Base-by-base conservation (phyloP, 2,329 filamentous ascomycete species). In the Elsinoe fawcettii region DNA sequence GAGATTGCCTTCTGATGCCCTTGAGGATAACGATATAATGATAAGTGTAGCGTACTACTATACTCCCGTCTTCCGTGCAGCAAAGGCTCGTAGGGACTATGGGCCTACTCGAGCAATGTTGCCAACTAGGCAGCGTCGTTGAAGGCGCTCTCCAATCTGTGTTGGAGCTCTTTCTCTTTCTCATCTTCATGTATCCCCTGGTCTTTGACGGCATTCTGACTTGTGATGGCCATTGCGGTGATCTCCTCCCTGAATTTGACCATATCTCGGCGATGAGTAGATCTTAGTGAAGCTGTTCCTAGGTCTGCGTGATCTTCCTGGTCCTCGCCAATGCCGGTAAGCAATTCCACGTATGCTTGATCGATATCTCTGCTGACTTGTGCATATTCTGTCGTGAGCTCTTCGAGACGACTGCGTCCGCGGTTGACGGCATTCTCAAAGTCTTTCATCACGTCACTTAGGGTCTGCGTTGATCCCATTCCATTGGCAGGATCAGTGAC, bases 1-100 rank as follows among this genome's bases (percentile, higher is more conserved):
- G 59, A 65, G n/a, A 46, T 68, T 12, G 37, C 54, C 34, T 36
- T 66, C 60, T 58, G 27, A 43, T 39, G 51, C 6, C n/a, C 23
- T 16, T 5, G 14, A 25, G 23, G 34, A 25, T 25, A 18, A 51
- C 1, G 14, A 32, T 46, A 25, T n/a, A 46, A 46, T 25, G 20
- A 46, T 46, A 46, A 12, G 41, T 25, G 12, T 12, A 18, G 14
- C 22, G 12, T 46, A 18, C 41, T 46, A 3, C 20, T 46, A 5
- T 25, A 9, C 20, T n/a, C 23, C 5, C 18, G 9, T 46, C 41
- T 46, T 46, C 20, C 9, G 11, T 46, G 12, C 20, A 46, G 41
- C 41, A 46, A 23, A 12, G 23, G 11, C 34, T 37, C 34, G 6
- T 12, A 5, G 14, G 5, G 11, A 4, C 34, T 12, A 16, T 20